Conservation (phyloP, 2,329 filamentous ascomycete species). For the Teratosphaeriaceae sp. region DNA sequence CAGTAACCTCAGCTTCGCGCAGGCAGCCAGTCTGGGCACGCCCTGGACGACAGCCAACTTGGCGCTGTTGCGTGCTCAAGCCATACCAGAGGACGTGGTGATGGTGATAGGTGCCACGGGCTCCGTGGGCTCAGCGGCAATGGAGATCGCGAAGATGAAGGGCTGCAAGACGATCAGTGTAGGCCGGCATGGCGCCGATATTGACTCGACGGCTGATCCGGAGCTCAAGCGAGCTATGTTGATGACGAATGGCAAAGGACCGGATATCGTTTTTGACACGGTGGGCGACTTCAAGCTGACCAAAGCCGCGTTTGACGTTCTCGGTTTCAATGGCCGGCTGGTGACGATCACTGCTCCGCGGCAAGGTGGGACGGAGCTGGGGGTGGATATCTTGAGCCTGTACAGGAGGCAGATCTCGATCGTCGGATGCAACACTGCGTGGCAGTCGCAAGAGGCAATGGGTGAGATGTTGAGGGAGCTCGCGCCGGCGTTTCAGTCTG, state of each 20-base stretch:
- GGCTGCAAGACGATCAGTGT: slow-evolving; percentile 24
- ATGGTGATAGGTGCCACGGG: slow-evolving; percentile 26
- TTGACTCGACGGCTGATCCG: slow-evolving; percentile 14
- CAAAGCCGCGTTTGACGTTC: slow-evolving; percentile 17
- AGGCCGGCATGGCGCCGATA: slow-evolving; percentile 14
- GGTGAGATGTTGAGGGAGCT: slow-evolving; percentile 6
- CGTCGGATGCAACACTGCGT: slow-evolving; percentile 8
- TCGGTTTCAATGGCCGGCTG: slow-evolving; percentile 21
- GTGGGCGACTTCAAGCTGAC: slow-evolving; percentile 25
- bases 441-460: slow-evolving; percentile 5
- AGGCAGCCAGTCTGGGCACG: slow-evolving; percentile 25
- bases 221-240: slow-evolving; percentile 8
- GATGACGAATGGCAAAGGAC: slow-evolving; percentile 13
- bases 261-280: slow-evolving; percentile 23
- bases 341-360: slow-evolving; percentile 22
- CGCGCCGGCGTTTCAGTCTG: slow-evolving; percentile 6
- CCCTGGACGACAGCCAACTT: slow-evolving; percentile 25
- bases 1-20: slow-evolving; percentile 13
- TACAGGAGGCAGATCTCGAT: slow-evolving; percentile 8
- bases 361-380: slow-evolving; percentile 4
- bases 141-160: slow-evolving; percentile 19
- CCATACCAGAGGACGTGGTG: slow-evolving; percentile 17
- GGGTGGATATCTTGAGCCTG: slow-evolving; percentile 3
- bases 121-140: slow-evolving; percentile 22
- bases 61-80: slow-evolving; percentile 17